Evolutionary conservation across 2,329 filamentous ascomycete species (phyloP).

Genomic region (Aquanectria penicillioides): DNA sequence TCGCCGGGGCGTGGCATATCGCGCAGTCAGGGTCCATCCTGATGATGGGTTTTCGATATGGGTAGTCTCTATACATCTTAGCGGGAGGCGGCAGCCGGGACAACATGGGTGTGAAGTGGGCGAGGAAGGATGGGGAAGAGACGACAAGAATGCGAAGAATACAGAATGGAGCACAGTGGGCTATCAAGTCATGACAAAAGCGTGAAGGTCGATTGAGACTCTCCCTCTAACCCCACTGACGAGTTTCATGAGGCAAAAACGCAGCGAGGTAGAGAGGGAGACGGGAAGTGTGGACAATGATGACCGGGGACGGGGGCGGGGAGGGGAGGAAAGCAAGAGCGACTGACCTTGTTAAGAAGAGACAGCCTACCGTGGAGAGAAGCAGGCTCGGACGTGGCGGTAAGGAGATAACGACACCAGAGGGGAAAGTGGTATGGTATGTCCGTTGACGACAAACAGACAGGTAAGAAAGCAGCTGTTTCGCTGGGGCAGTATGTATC

Average conservation of each 20-base stretch:
- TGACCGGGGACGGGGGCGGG: constrained; percentile 31
- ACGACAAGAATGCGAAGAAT: constrained; percentile 11
- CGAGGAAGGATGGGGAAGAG: constrained; percentile 22
- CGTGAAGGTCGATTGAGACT: constrained; percentile 32
- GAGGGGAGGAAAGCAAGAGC: constrained; percentile 30
- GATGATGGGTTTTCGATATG: constrained; percentile 59
- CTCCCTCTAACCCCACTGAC: constrained; percentile 42
- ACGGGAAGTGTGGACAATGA: constrained; percentile 30
- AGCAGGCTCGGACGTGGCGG: constrained; percentile 40
- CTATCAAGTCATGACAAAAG: constrained; percentile 40
- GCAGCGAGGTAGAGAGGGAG: constrained; percentile 29
- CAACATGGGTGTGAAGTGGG: constrained; percentile 26
- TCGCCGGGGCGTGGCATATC: constrained; percentile 70
- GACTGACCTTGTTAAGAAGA: constrained; percentile 45
- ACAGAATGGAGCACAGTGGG: constrained; percentile 36
- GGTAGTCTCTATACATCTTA: constrained; percentile 64
- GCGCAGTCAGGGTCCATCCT: constrained; percentile 78
- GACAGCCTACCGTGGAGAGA: constrained; percentile 30
- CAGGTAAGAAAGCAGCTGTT: constrained; percentile 42
- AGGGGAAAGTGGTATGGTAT: constrained; percentile 42
- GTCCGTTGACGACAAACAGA: constrained; percentile 34
- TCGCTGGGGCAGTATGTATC: constrained; percentile 46
- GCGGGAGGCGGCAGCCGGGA: constrained; percentile 41
- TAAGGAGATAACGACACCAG: constrained; percentile 42
- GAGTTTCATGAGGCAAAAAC: constrained; percentile 41